Conservation (phyloP, 805 yeast genomes). For the Saturnispora gosingensis region DNA sequence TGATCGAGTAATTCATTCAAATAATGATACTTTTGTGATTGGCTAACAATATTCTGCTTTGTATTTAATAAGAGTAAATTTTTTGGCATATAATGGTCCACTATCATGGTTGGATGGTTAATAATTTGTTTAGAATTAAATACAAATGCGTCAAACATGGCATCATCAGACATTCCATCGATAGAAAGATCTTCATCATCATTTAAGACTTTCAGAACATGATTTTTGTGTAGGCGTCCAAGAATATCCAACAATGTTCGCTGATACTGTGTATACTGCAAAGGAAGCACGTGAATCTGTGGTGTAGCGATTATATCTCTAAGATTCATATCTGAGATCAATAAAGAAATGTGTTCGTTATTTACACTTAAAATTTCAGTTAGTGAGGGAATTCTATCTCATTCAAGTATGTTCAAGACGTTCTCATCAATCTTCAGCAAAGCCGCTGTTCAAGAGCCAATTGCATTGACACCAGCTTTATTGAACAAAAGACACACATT, state of each 20-base stretch:
- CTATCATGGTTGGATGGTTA: slow-evolving; percentile 63
- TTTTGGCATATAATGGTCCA: slow-evolving; percentile 70
- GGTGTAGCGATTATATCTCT: slow-evolving; percentile 5
- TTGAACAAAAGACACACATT: slow-evolving; percentile 8
- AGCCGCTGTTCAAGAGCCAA: neutral
- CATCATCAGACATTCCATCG: slow-evolving; percentile 18
- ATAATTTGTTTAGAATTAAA: slow-evolving; percentile 41
- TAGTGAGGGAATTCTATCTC: neutral
- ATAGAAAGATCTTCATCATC: neutral
- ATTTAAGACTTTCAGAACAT: slow-evolving; percentile 7
- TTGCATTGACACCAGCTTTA: slow-evolving; percentile 10
- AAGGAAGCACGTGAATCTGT: slow-evolving; percentile 30
- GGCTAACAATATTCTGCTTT: slow-evolving; percentile 40
- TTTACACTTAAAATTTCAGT: neutral
- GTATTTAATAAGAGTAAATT: slow-evolving; percentile 58
- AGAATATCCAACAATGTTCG: slow-evolving; percentile 35
- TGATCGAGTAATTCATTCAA: slow-evolving; percentile 41
- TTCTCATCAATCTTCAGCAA: slow-evolving; percentile 7
- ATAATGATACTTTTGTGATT: slow-evolving; percentile 52
- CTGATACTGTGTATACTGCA: slow-evolving; percentile 36
- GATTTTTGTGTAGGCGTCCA: slow-evolving; percentile 32
- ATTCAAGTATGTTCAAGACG: slow-evolving; percentile 8
- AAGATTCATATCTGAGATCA: neutral
- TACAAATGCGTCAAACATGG: slow-evolving; percentile 34
- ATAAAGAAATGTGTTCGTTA: neutral